These are phyloP conservation scores for Geranium brycei DNA, from an alignment of 345 rosid species.

Conservation along the genomic window DNA sequence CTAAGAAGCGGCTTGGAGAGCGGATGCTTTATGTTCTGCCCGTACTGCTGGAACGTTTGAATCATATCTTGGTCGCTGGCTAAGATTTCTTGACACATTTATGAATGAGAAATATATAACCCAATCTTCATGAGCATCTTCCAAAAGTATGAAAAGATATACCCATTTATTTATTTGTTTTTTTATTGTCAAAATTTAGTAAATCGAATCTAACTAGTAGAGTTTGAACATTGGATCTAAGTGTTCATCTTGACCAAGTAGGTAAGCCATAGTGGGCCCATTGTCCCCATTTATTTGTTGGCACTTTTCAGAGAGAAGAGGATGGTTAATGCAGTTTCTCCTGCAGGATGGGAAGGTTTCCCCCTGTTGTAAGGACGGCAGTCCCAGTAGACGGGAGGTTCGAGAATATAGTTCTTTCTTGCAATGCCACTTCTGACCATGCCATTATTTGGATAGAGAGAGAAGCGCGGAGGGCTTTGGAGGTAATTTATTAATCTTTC, in stretches of 20 bases:
- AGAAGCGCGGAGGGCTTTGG: constrained; percentile 69
- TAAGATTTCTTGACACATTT: not conserved
- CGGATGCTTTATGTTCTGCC: too few species aligned
- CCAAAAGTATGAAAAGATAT: too few species aligned
- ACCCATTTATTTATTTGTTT: not conserved
- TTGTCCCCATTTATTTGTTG: not conserved
- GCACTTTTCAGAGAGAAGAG: not conserved
- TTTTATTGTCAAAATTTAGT: too few species aligned
- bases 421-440: constrained; percentile 91
- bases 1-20: too few species aligned
- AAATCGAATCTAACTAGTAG: too few species aligned
- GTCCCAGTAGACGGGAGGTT: constrained; percentile 95
- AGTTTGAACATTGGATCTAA: too few species aligned
- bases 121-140: not conserved
- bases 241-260: too few species aligned
- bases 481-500: constrained; percentile 31
- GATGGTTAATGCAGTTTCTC: not conserved
- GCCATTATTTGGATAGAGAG: constrained; percentile 83
- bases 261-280: too few species aligned
- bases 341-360: constrained; percentile 67
- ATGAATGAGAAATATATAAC: not conserved
- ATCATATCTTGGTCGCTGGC: too few species aligned
- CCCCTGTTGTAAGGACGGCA: constrained; percentile 85
- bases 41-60: too few species aligned
- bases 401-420: constrained; percentile 87